Evolutionary conservation across 2,329 filamentous ascomycete species (phyloP), one percentile per base, ranked within the genome.

Genomic region (Aaosphaeria pasadenensis): DNA sequence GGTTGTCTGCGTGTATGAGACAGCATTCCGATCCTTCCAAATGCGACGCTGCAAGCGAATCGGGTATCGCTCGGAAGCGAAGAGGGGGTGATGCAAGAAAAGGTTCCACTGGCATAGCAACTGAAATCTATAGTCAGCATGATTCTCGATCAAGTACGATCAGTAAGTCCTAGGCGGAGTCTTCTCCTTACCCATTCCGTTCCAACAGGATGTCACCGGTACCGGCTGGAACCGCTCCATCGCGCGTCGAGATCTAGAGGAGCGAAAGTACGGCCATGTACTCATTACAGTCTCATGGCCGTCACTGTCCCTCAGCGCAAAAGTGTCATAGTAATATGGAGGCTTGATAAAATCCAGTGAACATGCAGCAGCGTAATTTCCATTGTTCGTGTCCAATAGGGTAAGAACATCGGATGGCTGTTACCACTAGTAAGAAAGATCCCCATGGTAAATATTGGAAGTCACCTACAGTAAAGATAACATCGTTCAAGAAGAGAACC

Each of bases 11-110:
- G 62, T 89, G 87, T 46, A 89, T 83, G 45, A 91, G 79, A 67
- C 88, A 91, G 72, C 87, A 91, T 69, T 91, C 88, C 11, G 83
- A 87, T n/a, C 78, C 88, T 67, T 91, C 88, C 29, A 91, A 74
- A 60, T 89, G 86, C 29, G 73, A 60, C 4, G 56, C 49, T 0
- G 77, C 77, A 1, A 92, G 78, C 4, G 76, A 78, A 59, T 88
- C 85, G 0, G 80, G 62, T 24, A 87, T 75, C 4, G 77, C 85
- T 7, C 86, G 81, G 66, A 89, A 89, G n/a, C 71, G 74, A 0
- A 88, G 73, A 0, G 69, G 60, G 2, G 62, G 41, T 33, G 55
- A 28, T 53, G 49, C 57, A 48, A 59, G 11, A 42, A 66, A 66
- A 5, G 60, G 56, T 6, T 52, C 45, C 4, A 54, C 53, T 4